Evolutionary conservation across 192 early-diverging fungal genomes (phyloP).

Genomic region (Podila epicladia): DNA sequence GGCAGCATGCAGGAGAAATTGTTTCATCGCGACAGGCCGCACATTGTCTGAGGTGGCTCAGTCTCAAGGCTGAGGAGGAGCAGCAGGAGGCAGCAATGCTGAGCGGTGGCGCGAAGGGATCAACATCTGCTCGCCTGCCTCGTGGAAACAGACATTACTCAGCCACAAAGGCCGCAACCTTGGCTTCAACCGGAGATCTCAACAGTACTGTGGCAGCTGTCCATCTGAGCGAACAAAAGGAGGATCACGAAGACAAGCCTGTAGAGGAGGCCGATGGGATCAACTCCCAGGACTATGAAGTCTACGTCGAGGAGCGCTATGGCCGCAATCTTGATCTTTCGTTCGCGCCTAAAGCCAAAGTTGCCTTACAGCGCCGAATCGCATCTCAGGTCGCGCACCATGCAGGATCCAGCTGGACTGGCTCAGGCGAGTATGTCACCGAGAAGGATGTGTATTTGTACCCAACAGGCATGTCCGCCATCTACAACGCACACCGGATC

Average conservation of each 20-base stretch:
- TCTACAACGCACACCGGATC: slow-evolving; percentile 85
- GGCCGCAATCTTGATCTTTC: slow-evolving; percentile 85
- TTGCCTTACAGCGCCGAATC: slow-evolving; percentile 81
- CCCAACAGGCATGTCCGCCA: slow-evolving; percentile 93
- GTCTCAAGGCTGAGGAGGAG: slow-evolving; percentile 57
- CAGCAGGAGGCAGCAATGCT: slow-evolving; percentile 29
- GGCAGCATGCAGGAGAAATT: slow-evolving; percentile 95
- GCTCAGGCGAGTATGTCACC: slow-evolving; percentile 67
- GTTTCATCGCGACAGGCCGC: slow-evolving; percentile 90
- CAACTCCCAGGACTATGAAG: slow-evolving; percentile 60
- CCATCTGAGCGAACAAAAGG: slow-evolving; percentile 13
- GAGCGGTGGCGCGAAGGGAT: slow-evolving; percentile 18
- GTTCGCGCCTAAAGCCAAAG: slow-evolving; percentile 79
- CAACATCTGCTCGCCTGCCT: slow-evolving; percentile 19
- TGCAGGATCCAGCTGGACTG: slow-evolving; percentile 43
- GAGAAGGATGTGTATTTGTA: slow-evolving; percentile 90
- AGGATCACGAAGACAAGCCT: slow-evolving; percentile 28
- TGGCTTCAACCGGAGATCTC: slow-evolving; percentile 1
- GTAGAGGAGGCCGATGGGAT: slow-evolving; percentile 43
- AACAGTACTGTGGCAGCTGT: not conserved
- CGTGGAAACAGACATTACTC: slow-evolving; percentile 35
- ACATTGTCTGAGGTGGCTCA: slow-evolving; percentile 78
- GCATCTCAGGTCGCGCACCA: slow-evolving; percentile 61
- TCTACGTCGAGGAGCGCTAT: slow-evolving; percentile 94
- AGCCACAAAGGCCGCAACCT: slow-evolving; percentile 5